Base-by-base conservation (phyloP, 2,329 filamentous ascomycete genomes). In the Rutstroemia sp. region DNA sequence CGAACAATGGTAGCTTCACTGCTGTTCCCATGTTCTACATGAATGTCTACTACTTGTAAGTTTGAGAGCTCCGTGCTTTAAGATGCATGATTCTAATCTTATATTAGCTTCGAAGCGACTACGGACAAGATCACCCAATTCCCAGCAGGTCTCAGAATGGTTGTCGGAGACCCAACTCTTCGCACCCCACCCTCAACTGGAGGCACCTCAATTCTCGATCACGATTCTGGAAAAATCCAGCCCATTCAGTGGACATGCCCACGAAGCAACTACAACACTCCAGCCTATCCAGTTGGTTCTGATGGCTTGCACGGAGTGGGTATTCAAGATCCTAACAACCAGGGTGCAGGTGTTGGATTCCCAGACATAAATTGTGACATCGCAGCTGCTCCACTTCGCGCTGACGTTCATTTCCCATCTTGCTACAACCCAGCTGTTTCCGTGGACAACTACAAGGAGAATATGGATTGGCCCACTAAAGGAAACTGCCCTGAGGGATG, bases 341-440 rank as follows among this genome's bases (percentile, higher is more conserved):
- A 76, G 62, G 80, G 79, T 49, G 73, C 78, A 46, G 83, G 83
- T 59, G 74, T 77, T 17, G 83, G 81, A n/a, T 87, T 94, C 68
- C 88, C 88, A 27, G 78, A 84, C 67, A 77, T 80, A 68, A 79
- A 84, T 65, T 91, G 88, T 68, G 82, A 87, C 64, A 78, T 80
- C 51, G 76, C 72, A 56, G 76, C 75, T 61, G 84, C 83, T 51
- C 82, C 83, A 58, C 76, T 95, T 49, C 87, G 91, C 54, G 76
- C 92, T 46, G 91, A 95, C 72, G 73, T 95, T 60, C 88, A 89
- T 79, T 95, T 95, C 74, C 89, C 89, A 2, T 92, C 87, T 3
- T 95, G 90, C 80, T 94, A 89, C 84, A 88, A 94, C 65, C 89
- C 89, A 51, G 78, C 82, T 62, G 83, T 54, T 19, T 62, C 60